Evolutionary conservation across 129 eudicot species (phyloP), one percentile per base, ranked within the genome.

Genomic region (Flaveria linearis): DNA sequence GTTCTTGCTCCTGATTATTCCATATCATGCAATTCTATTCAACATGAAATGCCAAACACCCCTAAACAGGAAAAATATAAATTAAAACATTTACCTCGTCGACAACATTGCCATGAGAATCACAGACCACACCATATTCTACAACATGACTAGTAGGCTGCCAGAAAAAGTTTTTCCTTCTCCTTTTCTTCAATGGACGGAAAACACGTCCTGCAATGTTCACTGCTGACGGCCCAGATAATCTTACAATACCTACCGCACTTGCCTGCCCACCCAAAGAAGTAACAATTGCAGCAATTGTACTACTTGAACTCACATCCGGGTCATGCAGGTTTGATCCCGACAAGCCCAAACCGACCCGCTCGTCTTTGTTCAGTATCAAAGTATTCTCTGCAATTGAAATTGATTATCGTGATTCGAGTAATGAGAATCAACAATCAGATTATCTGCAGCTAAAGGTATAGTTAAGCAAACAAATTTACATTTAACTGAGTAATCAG

Each of bases 221-320:
- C 7, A 91, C 92, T 0, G 99, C 90, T 2, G 87, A 81, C 2
- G 99, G 88, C 3, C 99, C 99, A 4, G 99, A 94, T 70, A 94
- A 82, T 58, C 99, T 69, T 10, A 94, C 96, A 79, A 94, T 89
- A 41, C 99, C 99, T 25, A 94, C 99, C 8, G 99, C 99, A 76
- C 85, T 91, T 13, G 99, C 89, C 3, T 90, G 92, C 11, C 97
- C 99, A 75, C 99, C 97, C 56, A 94, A 26, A 30, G 97, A 91
- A 74, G 97, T 94, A 51, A 94, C 99, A 84, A 94, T 91, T 60
- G 99, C 99, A 16, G 92, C 99, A 91, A 94, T 94, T 1, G 98
- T 94, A 74, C 87, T 84, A 71, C 86, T 84, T 17, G 90, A 74
- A 69, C 77, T 77, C 25, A 43, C 68, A 81, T 72, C 71, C 76